phyloP scores from a whole-genome alignment of 768 basidiomycete species.

The Collybia sp. region DNA sequence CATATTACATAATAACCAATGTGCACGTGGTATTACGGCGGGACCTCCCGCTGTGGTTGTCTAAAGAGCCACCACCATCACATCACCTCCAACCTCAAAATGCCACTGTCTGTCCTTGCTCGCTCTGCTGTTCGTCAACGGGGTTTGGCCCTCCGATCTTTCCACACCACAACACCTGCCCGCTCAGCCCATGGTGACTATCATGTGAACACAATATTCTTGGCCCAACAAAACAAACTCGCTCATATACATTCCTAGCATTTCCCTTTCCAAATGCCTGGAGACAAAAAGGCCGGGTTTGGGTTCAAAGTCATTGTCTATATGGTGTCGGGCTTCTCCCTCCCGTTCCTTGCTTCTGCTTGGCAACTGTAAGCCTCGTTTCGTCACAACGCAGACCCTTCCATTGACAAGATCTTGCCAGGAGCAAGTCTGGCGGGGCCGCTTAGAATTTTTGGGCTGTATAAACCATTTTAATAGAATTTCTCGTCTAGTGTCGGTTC shows the following conservation, averaged over 20 bases:
- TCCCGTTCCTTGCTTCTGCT: constrained; percentile 59
- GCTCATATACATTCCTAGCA: constrained; percentile 30
- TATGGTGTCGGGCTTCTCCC: constrained; percentile 53
- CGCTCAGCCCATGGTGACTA: constrained; percentile 52
- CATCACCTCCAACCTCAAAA: background rate
- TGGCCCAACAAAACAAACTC: background rate
- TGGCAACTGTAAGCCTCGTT: constrained; percentile 61
- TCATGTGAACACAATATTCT: constrained; percentile 32
- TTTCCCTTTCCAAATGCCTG: constrained; percentile 51
- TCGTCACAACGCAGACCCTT: too few relatives aligned
- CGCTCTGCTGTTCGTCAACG: constrained; percentile 4
- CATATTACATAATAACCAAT: too few relatives aligned
- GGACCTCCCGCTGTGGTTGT: too few relatives aligned
- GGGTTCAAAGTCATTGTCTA: constrained; percentile 42
- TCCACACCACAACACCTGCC: constrained; percentile 35
- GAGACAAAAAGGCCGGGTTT: constrained; percentile 44
- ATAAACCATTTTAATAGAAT: too few relatives aligned
- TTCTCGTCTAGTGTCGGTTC: background rate
- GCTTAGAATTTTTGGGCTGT: constrained; percentile 5
- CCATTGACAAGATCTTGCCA: constrained; percentile 15
- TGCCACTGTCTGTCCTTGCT: background rate
- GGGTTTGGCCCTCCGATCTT: constrained; percentile 10
- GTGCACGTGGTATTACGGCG: too few relatives aligned
- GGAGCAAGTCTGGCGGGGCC: constrained; percentile 36
- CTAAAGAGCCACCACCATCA: too few relatives aligned